A percentile compares a stretch with the other conserved stretches of the same genome.
phyloP scores from a whole-genome alignment of 2,329 filamentous ascomycete species.

The Alternaria incomplexa region DNA sequence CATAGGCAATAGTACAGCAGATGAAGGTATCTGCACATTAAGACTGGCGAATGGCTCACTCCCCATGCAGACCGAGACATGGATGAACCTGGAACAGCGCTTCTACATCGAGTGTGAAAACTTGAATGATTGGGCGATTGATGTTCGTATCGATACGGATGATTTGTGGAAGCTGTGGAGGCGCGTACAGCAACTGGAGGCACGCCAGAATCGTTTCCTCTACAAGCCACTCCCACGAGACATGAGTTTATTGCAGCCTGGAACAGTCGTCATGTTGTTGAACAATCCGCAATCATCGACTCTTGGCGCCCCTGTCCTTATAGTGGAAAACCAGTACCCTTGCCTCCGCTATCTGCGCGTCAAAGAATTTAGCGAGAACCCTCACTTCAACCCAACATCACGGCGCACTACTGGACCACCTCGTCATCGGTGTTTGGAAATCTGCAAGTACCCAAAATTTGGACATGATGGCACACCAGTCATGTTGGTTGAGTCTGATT shows the following conservation, averaged over 20 bases:
- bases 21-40: slow-evolving; percentile 11
- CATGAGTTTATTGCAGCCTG: slow-evolving; percentile 9
- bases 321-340: slow-evolving; percentile 17
- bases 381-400: slow-evolving; percentile 8
- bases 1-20: slow-evolving; percentile 3
- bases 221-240: slow-evolving; percentile 26
- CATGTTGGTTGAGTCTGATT: slow-evolving; percentile 17
- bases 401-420: neutral
- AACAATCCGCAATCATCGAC: slow-evolving; percentile 16
- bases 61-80: slow-evolving; percentile 19
- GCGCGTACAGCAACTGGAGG: slow-evolving; percentile 20
- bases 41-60: slow-evolving; percentile 11
- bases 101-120: slow-evolving; percentile 22
- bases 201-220: slow-evolving; percentile 27
- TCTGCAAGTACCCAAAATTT: neutral
- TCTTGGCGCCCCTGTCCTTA: slow-evolving; percentile 21
- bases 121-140: slow-evolving; percentile 10
- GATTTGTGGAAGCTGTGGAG: slow-evolving; percentile 16
- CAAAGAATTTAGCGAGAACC: slow-evolving; percentile 15
- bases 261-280: slow-evolving; percentile 23
- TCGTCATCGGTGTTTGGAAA: slow-evolving; percentile 9
- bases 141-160: slow-evolving; percentile 10
- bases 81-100: slow-evolving; percentile 25
- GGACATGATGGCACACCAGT: slow-evolving; percentile 20
- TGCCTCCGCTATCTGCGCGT: slow-evolving; percentile 19